Conservation (phyloP, 495 filamentous ascomycete species). For the Cercophora samala region DNA sequence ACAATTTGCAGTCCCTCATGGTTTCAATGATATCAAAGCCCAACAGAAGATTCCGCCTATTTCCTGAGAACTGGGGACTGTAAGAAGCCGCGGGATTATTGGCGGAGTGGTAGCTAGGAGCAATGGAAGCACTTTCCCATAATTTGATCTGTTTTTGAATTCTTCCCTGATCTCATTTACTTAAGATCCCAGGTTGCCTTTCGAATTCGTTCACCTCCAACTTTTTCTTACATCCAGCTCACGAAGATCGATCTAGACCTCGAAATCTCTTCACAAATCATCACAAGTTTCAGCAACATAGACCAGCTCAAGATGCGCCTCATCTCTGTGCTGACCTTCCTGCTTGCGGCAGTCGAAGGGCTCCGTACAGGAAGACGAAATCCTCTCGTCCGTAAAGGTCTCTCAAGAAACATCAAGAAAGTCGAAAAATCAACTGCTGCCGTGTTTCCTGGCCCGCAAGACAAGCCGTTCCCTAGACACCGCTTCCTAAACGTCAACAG, state of each 20-base stretch:
- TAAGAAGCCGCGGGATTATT: too few species aligned
- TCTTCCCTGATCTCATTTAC: too few species aligned
- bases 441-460: background rate
- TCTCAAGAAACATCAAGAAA: background rate
- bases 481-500: constrained; percentile 39
- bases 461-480: background rate
- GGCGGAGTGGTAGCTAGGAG: too few species aligned
- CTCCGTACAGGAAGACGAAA: constrained; percentile 16
- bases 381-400: background rate
- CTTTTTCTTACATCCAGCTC: background rate
- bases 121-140: background rate
- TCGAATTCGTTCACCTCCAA: background rate
- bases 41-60: background rate
- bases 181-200: too few species aligned
- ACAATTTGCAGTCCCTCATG: too few species aligned
- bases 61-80: background rate
- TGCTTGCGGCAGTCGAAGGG: constrained; percentile 10
- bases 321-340: background rate
- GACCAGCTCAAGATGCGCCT: background rate
- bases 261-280: background rate
- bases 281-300: background rate
- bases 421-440: background rate
- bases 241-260: background rate
- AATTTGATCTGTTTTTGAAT: too few species aligned
- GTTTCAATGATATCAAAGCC: too few species aligned